phyloP scores from a whole-genome alignment of 345 rosid genomes.

The Eucalyptus pauciflora region DNA sequence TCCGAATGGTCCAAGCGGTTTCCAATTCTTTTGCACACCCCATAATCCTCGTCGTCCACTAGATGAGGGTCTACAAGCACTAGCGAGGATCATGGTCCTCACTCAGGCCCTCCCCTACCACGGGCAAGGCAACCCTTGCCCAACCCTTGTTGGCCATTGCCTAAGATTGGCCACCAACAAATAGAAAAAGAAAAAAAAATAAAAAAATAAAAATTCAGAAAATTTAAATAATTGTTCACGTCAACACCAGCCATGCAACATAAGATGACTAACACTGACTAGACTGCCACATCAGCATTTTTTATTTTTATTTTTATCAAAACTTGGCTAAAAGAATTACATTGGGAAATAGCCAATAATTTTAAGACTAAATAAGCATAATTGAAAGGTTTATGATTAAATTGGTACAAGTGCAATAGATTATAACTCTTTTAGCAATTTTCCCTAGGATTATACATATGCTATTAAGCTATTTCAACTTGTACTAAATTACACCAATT shows the following conservation, averaged over 20 bases:
- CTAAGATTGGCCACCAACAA: too few species aligned
- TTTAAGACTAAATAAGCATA: too few species aligned
- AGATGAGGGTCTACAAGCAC: not conserved
- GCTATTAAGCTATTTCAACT: not conserved
- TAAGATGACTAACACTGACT: too few species aligned
- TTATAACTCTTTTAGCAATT: too few species aligned
- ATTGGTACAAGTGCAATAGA: too few species aligned
- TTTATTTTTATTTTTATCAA: accelerated
- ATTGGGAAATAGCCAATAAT: too few species aligned
- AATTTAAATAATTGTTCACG: too few species aligned
- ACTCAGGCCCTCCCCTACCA: not conserved
- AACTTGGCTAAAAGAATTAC: too few species aligned
- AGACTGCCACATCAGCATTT: accelerated
- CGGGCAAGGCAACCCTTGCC: not conserved
- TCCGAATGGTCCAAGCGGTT: accelerated
- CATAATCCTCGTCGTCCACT: not conserved
- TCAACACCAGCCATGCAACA: accelerated
- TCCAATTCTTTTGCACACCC: not conserved
- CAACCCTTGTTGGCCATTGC: not conserved
- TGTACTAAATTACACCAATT: not conserved
- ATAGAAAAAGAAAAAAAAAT: too few species aligned
- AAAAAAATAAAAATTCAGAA: too few species aligned
- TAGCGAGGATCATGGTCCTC: accelerated
- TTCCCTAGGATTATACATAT: not conserved
- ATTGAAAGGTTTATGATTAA: too few species aligned